phyloP scores from a whole-genome alignment of 345 rosid species.

The Clausena lansium region DNA sequence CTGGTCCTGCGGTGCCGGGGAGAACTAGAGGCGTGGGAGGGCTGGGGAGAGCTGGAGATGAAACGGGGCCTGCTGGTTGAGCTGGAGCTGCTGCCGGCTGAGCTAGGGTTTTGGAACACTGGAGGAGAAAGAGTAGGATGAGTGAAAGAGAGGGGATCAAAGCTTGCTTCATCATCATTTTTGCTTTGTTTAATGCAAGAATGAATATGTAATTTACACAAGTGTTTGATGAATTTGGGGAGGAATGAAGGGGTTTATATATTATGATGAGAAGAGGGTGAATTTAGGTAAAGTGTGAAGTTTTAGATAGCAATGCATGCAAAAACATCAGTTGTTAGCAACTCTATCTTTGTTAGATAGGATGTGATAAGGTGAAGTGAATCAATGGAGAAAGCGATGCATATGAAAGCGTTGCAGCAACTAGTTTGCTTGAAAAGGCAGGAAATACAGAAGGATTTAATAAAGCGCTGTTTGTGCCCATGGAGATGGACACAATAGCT shows the following conservation, averaged over 20 bases:
- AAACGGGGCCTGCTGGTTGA: background rate
- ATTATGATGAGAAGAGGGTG: background rate
- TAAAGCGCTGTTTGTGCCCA: background rate
- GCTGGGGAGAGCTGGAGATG: background rate
- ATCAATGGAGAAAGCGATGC: constrained; percentile 3
- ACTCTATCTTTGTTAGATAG: constrained; percentile 9
- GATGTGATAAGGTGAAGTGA: background rate
- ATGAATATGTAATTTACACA: background rate
- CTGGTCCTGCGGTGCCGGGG: constrained; percentile 25
- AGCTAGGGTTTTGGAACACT: constrained; percentile 13
- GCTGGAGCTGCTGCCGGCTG: constrained; percentile 27
- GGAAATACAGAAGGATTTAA: background rate
- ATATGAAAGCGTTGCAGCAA: constrained; percentile 1
- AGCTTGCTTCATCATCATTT: background rate
- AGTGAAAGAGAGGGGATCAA: constrained; percentile 5
- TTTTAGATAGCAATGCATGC: constrained; percentile 5
- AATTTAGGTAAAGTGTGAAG: background rate
- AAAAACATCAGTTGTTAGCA: constrained; percentile 11
- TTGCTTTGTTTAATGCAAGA: background rate
- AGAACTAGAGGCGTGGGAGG: constrained; percentile 16
- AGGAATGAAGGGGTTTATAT: background rate
- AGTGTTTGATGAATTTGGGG: background rate
- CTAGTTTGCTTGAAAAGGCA: background rate
- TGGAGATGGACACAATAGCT: background rate
- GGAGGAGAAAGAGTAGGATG: constrained; percentile 23